Base-by-base conservation (phyloP, 441 rosid species). In the Raphanus hybrid region DNA sequence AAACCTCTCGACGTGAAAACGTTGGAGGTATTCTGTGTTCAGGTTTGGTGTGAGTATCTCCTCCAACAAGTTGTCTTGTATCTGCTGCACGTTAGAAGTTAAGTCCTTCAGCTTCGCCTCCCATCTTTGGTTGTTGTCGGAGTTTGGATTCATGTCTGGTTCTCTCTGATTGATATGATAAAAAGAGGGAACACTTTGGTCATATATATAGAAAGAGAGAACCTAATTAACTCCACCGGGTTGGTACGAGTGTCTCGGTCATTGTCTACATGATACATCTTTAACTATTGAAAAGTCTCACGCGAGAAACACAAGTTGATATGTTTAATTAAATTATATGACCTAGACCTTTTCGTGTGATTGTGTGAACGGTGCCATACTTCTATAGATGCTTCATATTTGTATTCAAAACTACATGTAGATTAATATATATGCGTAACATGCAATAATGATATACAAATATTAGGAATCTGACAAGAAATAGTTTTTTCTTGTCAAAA, bases 21-120 rank as follows among this genome's bases (percentile, higher is more conserved):
- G 55, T 9, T 60, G 61, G 11, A 90, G 90, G 61, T 92, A 92
- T 69, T 87, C 89, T 6, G 94, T 86, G 1, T 70, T 26, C 0
- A 82, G 73, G 79, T 89, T 90, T 27, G 26, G 78, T 3, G 63
- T 76, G 1, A 89, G 84, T 35, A 92, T 88, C 23, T 84, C 84
- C 37, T 67, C 73, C 63, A 90, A 73, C 63, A 86, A 75, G 15
- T 83, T 77, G 6, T 81, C 78, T 71, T 90, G 94, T 18, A 78
- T 82, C 71, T 81, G 86, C 72, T 62, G 15, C 27, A 87, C 91
- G 73, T 89, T 84, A 6, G 32, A 48, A 32, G 96, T 89, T 71
- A 92, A 81, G 59, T 89, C 82, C 65, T 89, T 85, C 58, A 92
- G 70, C 68, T 83, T 68, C 81, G 79, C 71, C 73, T 86, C 73